Percentiles rank a stretch among this genome's conserved stretches.
Evolutionary conservation across 768 basidiomycete genomes (phyloP).

Genomic region (Boletellus sp.): DNA sequence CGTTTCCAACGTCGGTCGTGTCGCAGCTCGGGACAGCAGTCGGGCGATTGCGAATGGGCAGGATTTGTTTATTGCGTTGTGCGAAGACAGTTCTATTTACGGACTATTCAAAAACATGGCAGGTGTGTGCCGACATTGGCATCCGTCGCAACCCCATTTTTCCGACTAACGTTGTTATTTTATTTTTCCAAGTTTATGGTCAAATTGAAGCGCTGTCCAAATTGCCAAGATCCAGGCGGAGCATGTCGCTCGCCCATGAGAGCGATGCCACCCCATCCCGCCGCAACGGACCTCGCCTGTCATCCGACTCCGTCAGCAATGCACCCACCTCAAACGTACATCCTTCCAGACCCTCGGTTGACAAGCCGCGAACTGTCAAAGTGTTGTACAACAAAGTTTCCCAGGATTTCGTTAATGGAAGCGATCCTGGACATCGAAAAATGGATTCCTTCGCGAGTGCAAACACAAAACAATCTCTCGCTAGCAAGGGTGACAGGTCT

Average conservation of each 20-base stretch:
- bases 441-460: conserved; percentile 53
- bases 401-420: conserved; percentile 38
- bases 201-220: conserved; percentile 72
- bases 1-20: conserved; percentile 76
- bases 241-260: conserved; percentile 67
- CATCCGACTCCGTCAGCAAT: conserved; percentile 38
- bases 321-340: conserved; percentile 16
- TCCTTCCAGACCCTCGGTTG: conserved; percentile 54
- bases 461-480: conserved; percentile 38
- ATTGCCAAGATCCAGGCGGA: conserved; percentile 53
- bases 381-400: conserved; percentile 47
- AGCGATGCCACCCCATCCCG: conserved; percentile 42
- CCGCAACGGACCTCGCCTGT: conserved; percentile 31
- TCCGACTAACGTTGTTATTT: conserved; percentile 16
- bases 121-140: conserved; percentile 43
- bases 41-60: conserved; percentile 69
- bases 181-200: conserved; percentile 55
- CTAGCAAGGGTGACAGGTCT: conserved; percentile 32
- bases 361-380: conserved; percentile 60
- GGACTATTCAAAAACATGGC: conserved; percentile 82
- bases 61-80: conserved; percentile 84
- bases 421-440: conserved; percentile 52
- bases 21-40: conserved; percentile 82
- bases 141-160: conserved; percentile 11
- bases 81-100: conserved; percentile 87